Conservation (phyloP, 768 basidiomycete species). For the Hydnomerulius pinastri region DNA sequence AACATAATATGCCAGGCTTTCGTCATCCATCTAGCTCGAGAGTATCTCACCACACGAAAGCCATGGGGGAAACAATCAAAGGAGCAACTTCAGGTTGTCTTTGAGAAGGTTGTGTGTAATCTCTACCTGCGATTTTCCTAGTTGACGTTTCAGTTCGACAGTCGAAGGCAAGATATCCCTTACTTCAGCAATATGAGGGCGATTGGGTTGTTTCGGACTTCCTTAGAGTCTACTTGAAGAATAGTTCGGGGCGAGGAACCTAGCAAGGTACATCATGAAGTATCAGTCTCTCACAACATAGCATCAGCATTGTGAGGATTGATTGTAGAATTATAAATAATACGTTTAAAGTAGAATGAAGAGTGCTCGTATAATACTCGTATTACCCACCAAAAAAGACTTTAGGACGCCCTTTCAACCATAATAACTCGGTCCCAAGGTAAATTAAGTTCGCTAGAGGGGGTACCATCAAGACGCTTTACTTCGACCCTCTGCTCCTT, state of each 20-base stretch:
- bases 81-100: not conserved
- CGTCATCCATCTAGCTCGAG: not conserved
- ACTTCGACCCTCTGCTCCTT: not conserved
- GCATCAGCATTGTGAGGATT: too few relatives aligned
- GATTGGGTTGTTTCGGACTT: conserved; percentile 10
- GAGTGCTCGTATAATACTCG: too few relatives aligned
- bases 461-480: not conserved
- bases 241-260: conserved; percentile 9
- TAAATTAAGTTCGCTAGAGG: not conserved
- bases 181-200: conserved; percentile 1
- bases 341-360: too few relatives aligned
- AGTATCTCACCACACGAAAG: not conserved
- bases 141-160: not conserved
- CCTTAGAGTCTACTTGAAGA: conserved; percentile 6
- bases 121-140: not conserved
- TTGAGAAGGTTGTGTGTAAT: not conserved
- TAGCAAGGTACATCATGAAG: too few relatives aligned
- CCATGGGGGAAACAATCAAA: not conserved
- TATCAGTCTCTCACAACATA: too few relatives aligned
- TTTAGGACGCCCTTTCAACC: too few relatives aligned
- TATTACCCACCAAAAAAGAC: too few relatives aligned
- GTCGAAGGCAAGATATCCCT: conserved; percentile 1
- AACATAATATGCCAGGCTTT: too few relatives aligned
- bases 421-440: not conserved
- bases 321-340: too few relatives aligned